Conservation (phyloP, 2,329 filamentous ascomycete species). For the Penicillium griseofulvum region DNA sequence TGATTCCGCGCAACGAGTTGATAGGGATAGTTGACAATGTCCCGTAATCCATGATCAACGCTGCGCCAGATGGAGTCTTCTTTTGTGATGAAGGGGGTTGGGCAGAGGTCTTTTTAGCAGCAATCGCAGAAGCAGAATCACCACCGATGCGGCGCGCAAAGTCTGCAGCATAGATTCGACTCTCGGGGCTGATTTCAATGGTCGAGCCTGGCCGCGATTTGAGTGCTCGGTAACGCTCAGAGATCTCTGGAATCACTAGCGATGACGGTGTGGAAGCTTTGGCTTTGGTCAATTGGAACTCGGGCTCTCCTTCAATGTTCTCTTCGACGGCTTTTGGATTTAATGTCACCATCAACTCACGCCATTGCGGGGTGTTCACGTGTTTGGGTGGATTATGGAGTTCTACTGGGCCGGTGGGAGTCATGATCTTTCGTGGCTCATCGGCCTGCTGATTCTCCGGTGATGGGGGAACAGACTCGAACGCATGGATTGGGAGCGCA, state of each 20-base stretch:
- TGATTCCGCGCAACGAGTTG: slow-evolving; percentile 88
- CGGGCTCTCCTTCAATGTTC: slow-evolving; percentile 57
- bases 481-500: slow-evolving; percentile 91
- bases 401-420: slow-evolving; percentile 49
- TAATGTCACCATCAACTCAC: slow-evolving; percentile 74
- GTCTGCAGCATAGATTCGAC: slow-evolving; percentile 72
- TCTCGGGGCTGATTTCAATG: slow-evolving; percentile 89
- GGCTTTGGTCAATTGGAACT: slow-evolving; percentile 84
- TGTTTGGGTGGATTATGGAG: slow-evolving; percentile 43
- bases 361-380: slow-evolving; percentile 63
- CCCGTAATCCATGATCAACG: slow-evolving; percentile 95
- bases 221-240: slow-evolving; percentile 72
- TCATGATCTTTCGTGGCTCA: slow-evolving; percentile 49
- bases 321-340: slow-evolving; percentile 57
- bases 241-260: slow-evolving; percentile 78
- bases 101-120: slow-evolving; percentile 31
- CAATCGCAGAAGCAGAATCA: slow-evolving; percentile 22
- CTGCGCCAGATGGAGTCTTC: slow-evolving; percentile 69
- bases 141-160: slow-evolving; percentile 85
- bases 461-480: slow-evolving; percentile 67
- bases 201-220: slow-evolving; percentile 66
- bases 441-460: slow-evolving; percentile 36
- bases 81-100: slow-evolving; percentile 51
- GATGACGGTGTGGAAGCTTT: slow-evolving; percentile 76
- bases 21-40: slow-evolving; percentile 73